phyloP scores from a whole-genome alignment of 2,329 filamentous ascomycete genomes.

The Aspergillus puulaauensis region DNA sequence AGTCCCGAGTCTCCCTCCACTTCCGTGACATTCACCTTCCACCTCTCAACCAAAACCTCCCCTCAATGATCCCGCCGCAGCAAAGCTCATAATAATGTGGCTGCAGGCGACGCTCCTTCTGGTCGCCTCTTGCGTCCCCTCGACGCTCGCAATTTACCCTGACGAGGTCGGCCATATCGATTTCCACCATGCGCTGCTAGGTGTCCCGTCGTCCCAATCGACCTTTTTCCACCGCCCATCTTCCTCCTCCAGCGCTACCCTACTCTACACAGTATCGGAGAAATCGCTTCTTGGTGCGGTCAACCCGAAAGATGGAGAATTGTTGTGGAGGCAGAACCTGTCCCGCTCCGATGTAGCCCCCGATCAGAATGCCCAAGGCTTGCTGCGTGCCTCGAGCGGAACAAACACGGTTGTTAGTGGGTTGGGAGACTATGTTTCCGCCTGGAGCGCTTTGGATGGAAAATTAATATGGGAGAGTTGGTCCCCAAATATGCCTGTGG shows the following conservation, averaged over 20 bases:
- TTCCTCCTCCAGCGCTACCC: slow-evolving; percentile 76
- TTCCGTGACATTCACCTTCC: slow-evolving; percentile 1
- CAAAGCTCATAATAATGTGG: slow-evolving; percentile 37
- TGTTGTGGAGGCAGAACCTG: slow-evolving; percentile 84
- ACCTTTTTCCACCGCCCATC: slow-evolving; percentile 94
- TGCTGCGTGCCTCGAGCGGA: slow-evolving; percentile 72
- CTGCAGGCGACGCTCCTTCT: slow-evolving; percentile 40
- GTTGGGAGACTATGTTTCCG: slow-evolving; percentile 66
- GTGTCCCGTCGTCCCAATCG: slow-evolving; percentile 74
- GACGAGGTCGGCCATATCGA: slow-evolving; percentile 92
- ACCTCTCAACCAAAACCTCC: slow-evolving; percentile 9
- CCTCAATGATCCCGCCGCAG: slow-evolving; percentile 34
- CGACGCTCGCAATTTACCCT: slow-evolving; percentile 69
- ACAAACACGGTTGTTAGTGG: slow-evolving; percentile 77
- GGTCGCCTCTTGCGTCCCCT: slow-evolving; percentile 48
- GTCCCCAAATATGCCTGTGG: slow-evolving; percentile 50
- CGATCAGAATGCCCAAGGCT: slow-evolving; percentile 24
- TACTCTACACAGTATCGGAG: slow-evolving; percentile 89
- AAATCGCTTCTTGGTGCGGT: slow-evolving; percentile 80
- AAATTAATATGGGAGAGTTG: slow-evolving; percentile 71
- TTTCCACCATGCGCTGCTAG: slow-evolving; percentile 88
- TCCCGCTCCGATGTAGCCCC: slow-evolving; percentile 42
- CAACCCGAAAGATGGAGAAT: slow-evolving; percentile 78
- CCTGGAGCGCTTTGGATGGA: slow-evolving; percentile 83
- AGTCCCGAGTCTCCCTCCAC: neutral